A percentile compares a stretch with the other conserved stretches of the same genome.
Conservation (phyloP, 345 rosid genomes). For the Melaleuca quinquenervia region DNA sequence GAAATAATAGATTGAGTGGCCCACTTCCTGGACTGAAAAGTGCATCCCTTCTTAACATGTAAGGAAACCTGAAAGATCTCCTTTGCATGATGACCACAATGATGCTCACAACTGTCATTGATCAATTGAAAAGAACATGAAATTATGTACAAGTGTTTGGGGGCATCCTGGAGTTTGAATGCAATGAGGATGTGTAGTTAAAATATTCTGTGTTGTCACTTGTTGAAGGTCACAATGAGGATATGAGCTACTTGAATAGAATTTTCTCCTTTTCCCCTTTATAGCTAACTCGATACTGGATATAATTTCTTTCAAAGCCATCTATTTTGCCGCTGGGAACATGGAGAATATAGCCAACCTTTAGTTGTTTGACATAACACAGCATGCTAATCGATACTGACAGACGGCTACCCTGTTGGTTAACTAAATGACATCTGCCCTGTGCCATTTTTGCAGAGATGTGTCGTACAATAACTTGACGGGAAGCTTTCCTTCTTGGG, state of each 20-base stretch:
- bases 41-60: conserved; percentile 38
- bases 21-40: conserved; percentile 38
- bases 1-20: conserved; percentile 42
- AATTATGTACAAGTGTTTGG: background rate
- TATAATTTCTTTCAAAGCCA: background rate
- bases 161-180: background rate
- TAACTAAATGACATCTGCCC: background rate
- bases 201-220: background rate
- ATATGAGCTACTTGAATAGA: background rate
- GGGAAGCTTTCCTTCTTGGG: conserved; percentile 68
- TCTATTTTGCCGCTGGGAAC: background rate
- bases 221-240: background rate
- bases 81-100: too few species aligned
- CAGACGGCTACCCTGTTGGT: background rate
- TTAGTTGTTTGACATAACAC: background rate
- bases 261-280: background rate
- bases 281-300: background rate
- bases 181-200: background rate
- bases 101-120: too few species aligned
- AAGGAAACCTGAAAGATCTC: conserved; percentile 2
- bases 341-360: background rate
- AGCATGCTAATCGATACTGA: background rate
- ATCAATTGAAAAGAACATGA: too few species aligned
- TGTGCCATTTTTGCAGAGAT: conserved; percentile 41
- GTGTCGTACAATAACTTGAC: conserved; percentile 59